Base-by-base conservation (phyloP, 129 eudicot species). In the Flaveria robusta region DNA sequence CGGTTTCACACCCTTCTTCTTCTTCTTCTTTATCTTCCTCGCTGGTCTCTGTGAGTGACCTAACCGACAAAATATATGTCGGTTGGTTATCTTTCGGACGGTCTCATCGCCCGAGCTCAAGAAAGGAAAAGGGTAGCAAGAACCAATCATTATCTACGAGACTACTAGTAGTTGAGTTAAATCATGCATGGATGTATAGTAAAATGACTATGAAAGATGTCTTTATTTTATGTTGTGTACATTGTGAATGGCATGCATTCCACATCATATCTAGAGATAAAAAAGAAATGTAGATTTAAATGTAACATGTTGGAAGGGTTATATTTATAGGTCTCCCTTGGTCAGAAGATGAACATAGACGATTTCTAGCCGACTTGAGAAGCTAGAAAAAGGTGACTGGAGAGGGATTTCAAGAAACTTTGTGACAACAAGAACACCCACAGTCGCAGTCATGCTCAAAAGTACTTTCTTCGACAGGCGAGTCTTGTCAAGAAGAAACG, bases 371-470 rank as follows among this genome's bases (percentile, higher is more conserved):
- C 1, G 97, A 68, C 82, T 91, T 0, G 87, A 91, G 66, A 88
- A 88, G 80, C 82, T 88, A 27, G 97, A 95, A 18, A 91, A 88
- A 66, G 97, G 97, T 56, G 97, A 91, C 54, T 91, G 97, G 97
- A 86, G 97, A 72, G 97, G 97, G 37, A 91, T 91, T 67, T 91
- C 97, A 63, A 88, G 88, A 73, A 85, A 81, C 79, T 91, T 83
- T 77, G 95, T 91, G 41, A 83, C 90, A 3, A 86, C 92, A 73
- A 85, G 97, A 47, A 88, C 90, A 45, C 97, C 97, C 18, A 88
- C 97, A 85, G 97, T 91, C 18, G 97, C 97, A 91, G 97, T 41
- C 97, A 91, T 83, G 97, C 97, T 49, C 97, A 91, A 59, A 91
- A 91, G 77, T 87, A 88, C 72, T 91, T 91, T 49, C 97, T 91